Evolutionary conservation across 345 rosid species (phyloP), one percentile per base, ranked within the genome.

Genomic region (Psidium guajava): DNA sequence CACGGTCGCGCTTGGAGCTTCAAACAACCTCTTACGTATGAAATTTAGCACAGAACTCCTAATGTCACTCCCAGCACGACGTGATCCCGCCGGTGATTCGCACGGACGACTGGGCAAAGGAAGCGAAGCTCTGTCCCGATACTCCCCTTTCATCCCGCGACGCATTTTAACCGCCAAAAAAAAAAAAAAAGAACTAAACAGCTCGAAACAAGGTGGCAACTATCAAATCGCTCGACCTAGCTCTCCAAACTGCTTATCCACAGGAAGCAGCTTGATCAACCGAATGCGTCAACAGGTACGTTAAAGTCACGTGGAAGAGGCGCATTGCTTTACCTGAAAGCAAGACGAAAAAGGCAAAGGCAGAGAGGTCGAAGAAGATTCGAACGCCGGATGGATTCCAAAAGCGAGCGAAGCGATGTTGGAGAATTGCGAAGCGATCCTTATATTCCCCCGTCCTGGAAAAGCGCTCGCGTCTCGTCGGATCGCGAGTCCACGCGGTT

Each of bases 171-270:
- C 57, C 57, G 57, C 57, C 25, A 3, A 21, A 53, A 2, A 4
- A 4, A 18, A 18, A 6, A 20, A 54, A 18, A 2, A 21, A 9
- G 3, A 55, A 22, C 0, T 0, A 3, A 18, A 22, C 4, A 32
- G 10, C 47, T 69, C 25, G 25, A 18, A 32, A 69, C 47, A 36
- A 36, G 80, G 47, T 11, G 2, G 80, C 18, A 69, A 11, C 20
- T 18, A 10, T 36, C 25, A 36, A 69, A 69, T 69, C 80, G 47
- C 80, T 69, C 75, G 42, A 8, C 75, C 42, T 15, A 28, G 42
- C 75, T 28, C 75, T 64, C 47, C 80, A 6, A 18, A 69, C 36
- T 36, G 6, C 21, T 8, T 32, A 69, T n/a, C 24, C 10, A 32
- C 77, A 21, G 44, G 77, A 32, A 64, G 28, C 24, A 0, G 44